Evolutionary conservation across 2,329 filamentous ascomycete genomes (phyloP).

Genomic region (Colletotrichum sidae): DNA sequence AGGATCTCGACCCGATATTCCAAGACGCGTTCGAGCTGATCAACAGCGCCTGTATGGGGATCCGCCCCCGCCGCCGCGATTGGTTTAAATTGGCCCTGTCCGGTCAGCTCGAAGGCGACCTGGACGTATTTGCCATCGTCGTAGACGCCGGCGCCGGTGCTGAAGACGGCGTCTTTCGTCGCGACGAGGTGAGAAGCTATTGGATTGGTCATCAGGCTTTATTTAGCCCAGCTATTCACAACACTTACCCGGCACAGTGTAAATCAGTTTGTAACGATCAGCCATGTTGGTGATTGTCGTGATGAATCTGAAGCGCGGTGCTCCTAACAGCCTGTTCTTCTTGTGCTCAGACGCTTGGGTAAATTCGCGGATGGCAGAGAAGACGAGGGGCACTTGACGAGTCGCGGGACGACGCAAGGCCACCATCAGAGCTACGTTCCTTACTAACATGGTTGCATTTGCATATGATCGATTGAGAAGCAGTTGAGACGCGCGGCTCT

Average conservation of each 20-base stretch:
- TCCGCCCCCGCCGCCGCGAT: slow-evolving; percentile 52
- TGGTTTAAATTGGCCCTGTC: slow-evolving; percentile 60
- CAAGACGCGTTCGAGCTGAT: slow-evolving; percentile 57
- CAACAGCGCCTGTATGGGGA: slow-evolving; percentile 58
- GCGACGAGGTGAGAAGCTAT: slow-evolving; percentile 36
- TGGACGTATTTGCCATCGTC: slow-evolving; percentile 43
- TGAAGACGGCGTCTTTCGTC: slow-evolving; percentile 42
- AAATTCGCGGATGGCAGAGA: no score
- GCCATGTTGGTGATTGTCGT: slow-evolving; percentile 18
- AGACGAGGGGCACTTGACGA: no score
- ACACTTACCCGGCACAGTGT: slow-evolving; percentile 32
- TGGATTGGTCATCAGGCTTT: no score
- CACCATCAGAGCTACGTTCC: no score
- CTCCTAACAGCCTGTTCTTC: neutral
- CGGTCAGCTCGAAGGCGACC: slow-evolving; percentile 46
- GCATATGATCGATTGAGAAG: no score
- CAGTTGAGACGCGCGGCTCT: no score
- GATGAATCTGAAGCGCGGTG: neutral
- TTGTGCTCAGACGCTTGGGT: neutral
- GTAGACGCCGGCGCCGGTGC: slow-evolving; percentile 41
- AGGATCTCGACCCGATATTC: slow-evolving; percentile 61
- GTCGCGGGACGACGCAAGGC: no score
- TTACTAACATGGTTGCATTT: no score
- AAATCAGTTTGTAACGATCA: slow-evolving; percentile 35
- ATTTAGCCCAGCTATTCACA: neutral